These are phyloP conservation scores for Paramecium octaurelia DNA, from an alignment of 73 alveolate species.

Conservation along the genomic window DNA sequence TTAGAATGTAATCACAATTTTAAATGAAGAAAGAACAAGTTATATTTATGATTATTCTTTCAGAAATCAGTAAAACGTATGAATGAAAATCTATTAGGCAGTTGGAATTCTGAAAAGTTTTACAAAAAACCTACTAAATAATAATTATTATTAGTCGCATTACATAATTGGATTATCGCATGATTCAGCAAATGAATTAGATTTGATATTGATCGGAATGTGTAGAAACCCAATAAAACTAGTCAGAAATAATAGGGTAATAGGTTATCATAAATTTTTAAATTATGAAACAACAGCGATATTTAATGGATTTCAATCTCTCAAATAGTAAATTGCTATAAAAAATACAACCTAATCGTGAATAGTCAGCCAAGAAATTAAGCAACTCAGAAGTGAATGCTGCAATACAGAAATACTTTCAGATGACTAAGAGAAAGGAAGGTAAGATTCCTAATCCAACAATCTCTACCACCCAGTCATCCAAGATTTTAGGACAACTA, in stretches of 20 bases:
- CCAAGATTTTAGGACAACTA: background rate
- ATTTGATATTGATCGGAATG: background rate
- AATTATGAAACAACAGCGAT: background rate
- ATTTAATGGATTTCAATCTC: background rate
- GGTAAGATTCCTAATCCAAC: background rate
- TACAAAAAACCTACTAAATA: background rate
- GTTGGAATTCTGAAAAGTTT: background rate
- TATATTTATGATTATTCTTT: too few relatives aligned
- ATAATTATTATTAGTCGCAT: background rate
- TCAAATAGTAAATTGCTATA: background rate
- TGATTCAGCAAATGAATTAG: background rate
- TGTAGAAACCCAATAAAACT: background rate
- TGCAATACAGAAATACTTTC: slow-evolving; percentile 18
- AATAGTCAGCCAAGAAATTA: background rate
- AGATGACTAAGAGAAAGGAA: background rate
- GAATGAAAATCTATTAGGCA: background rate
- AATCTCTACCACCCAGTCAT: background rate
- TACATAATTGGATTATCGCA: background rate
- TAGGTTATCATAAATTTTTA: background rate
- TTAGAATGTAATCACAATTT: too few relatives aligned
- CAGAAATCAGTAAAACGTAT: too few relatives aligned
- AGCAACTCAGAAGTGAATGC: background rate
- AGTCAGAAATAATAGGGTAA: background rate
- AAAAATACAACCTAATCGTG: background rate
- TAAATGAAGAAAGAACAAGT: too few relatives aligned